phyloP scores from a whole-genome alignment of 2,329 filamentous ascomycete genomes.

The Neonectria neomacrospora region DNA sequence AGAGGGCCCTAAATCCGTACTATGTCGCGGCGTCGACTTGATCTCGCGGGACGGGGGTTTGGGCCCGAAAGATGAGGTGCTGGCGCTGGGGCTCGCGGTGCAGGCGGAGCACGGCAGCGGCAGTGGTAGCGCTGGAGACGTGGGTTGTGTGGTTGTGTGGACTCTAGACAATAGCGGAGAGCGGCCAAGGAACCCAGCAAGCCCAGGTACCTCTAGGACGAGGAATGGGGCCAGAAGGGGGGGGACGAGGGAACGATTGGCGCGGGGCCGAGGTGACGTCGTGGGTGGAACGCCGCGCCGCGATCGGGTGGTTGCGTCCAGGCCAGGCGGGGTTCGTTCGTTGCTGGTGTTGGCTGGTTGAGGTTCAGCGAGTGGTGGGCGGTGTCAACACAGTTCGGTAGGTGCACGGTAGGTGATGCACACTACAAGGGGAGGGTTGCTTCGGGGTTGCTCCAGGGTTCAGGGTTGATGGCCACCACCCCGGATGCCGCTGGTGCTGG shows the following conservation, averaged over 20 bases:
- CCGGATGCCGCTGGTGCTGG: slow-evolving; percentile 2
- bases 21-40: not conserved
- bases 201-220: slow-evolving; percentile 17
- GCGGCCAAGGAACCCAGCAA: not conserved
- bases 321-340: slow-evolving; percentile 10
- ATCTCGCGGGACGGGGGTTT: slow-evolving; percentile 19
- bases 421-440: not conserved
- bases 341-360: slow-evolving; percentile 7
- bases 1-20: slow-evolving; percentile 5
- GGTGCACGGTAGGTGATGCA: not conserved
- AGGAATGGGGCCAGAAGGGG: slow-evolving; percentile 28
- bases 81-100: slow-evolving; percentile 19
- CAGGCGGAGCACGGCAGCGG: slow-evolving; percentile 27
- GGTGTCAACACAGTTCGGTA: not conserved
- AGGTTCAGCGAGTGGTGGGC: slow-evolving; percentile 5
- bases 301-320: slow-evolving; percentile 26
- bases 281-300: slow-evolving; percentile 31
- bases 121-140: slow-evolving; percentile 18
- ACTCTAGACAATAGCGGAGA: not conserved
- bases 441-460: slow-evolving; percentile 22
- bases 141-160: slow-evolving; percentile 9
- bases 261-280: slow-evolving; percentile 34
- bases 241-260: slow-evolving; percentile 32
- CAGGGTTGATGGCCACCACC: slow-evolving; percentile 22
- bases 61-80: slow-evolving; percentile 20